Evolutionary conservation across 2,329 filamentous ascomycete genomes (phyloP).

Genomic region (Sphaerulina musiva): DNA sequence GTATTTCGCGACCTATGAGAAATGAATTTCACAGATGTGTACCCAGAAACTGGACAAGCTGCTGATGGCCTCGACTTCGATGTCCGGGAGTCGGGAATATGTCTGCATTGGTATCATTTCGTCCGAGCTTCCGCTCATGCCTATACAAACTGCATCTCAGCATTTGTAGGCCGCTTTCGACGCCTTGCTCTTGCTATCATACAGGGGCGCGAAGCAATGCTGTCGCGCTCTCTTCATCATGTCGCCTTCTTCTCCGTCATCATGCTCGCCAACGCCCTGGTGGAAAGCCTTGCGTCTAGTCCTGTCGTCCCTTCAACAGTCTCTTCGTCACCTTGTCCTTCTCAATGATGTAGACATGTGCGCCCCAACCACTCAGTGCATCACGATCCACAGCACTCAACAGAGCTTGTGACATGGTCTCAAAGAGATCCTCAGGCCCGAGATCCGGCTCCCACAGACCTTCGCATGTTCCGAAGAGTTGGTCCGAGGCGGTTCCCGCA

Average conservation of each 20-base stretch:
- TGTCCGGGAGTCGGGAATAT: neutral
- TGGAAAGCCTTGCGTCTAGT: slow-evolving; percentile 40
- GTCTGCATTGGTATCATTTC: slow-evolving; percentile 14
- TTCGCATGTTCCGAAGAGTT: slow-evolving; percentile 98
- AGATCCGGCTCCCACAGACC: slow-evolving; percentile 95
- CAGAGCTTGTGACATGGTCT: slow-evolving; percentile 93
- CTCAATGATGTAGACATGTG: slow-evolving; percentile 98
- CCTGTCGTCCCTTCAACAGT: slow-evolving; percentile 94
- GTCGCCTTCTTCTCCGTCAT: neutral
- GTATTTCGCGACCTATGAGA: too few relatives aligned
- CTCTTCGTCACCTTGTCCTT: slow-evolving; percentile 99
- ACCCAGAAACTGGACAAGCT: too few relatives aligned
- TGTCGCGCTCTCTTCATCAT: neutral
- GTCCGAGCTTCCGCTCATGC: slow-evolving; percentile 14
- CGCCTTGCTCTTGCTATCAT: slow-evolving; percentile 19
- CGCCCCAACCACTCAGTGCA: slow-evolving; percentile 94
- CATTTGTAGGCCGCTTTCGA: slow-evolving; percentile 8
- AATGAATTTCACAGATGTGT: too few relatives aligned
- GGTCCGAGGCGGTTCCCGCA: slow-evolving; percentile 88
- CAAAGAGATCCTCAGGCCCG: slow-evolving; percentile 90
- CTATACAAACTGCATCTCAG: neutral
- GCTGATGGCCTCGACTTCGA: too few relatives aligned
- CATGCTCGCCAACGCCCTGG: neutral
- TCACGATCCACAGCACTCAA: slow-evolving; percentile 95
- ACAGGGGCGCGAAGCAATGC: slow-evolving; percentile 9